Evolutionary conservation across 2,329 filamentous ascomycete genomes (phyloP).

Genomic region (Trichoderma cornu-damae): DNA sequence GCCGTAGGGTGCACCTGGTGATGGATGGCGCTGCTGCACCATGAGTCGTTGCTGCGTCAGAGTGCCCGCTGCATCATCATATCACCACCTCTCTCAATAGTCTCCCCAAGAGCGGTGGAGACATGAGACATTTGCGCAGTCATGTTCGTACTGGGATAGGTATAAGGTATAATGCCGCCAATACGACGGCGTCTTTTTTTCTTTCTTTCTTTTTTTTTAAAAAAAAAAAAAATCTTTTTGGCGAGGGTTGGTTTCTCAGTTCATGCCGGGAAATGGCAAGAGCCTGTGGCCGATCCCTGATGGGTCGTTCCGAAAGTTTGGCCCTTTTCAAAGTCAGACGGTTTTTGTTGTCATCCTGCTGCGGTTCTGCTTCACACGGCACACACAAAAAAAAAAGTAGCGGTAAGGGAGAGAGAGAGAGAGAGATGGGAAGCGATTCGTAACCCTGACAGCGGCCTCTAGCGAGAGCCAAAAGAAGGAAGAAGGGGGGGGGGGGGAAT

Average conservation of each 20-base stretch:
- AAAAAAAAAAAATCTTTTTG: too few species aligned
- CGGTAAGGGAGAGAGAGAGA: not conserved
- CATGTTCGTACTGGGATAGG: too few species aligned
- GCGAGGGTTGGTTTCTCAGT: too few species aligned
- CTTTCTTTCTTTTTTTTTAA: too few species aligned
- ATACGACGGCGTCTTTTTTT: too few species aligned
- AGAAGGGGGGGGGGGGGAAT: too few species aligned
- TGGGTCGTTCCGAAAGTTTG: too few species aligned
- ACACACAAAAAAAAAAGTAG: too few species aligned
- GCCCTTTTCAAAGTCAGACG: too few species aligned
- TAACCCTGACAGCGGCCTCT: not conserved
- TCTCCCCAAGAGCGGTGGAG: not conserved
- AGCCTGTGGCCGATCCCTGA: too few species aligned
- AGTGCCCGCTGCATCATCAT: constrained; percentile 2
- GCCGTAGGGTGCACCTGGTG: not conserved
- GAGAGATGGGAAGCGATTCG: not conserved
- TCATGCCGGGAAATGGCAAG: not conserved
- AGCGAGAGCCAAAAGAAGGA: not conserved
- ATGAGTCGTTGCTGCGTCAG: constrained; percentile 4
- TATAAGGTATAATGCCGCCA: too few species aligned
- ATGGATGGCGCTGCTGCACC: not conserved
- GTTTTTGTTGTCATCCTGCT: not conserved
- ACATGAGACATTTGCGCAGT: too few species aligned
- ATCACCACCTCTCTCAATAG: not conserved
- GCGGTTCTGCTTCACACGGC: not conserved